These are phyloP conservation scores for Trypanosoma lewisi DNA, from an alignment of 208 protist genomes.

Conservation along the genomic window DNA sequence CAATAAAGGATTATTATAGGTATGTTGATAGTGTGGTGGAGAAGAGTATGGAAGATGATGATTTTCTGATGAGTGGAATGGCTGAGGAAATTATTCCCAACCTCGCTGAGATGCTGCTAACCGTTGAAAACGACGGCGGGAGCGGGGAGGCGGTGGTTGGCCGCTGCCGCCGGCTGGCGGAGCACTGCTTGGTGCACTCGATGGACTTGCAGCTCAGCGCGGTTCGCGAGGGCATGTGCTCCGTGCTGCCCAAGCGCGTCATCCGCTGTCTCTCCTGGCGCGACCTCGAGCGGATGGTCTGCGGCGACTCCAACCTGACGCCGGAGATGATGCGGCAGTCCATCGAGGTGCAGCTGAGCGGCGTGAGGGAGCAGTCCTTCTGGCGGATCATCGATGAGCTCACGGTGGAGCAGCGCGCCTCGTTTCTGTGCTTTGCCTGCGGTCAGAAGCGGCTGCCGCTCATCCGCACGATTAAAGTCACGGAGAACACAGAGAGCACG, in stretches of 20 bases:
- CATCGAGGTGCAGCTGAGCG: slow-evolving; percentile 57
- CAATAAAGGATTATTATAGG: slow-evolving; percentile 83
- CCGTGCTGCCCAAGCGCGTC: slow-evolving; percentile 74
- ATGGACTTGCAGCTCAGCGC: slow-evolving; percentile 86
- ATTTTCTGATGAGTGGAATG: slow-evolving; percentile 75
- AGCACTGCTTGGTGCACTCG: slow-evolving; percentile 83
- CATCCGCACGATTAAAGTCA: slow-evolving; percentile 66
- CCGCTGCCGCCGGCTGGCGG: slow-evolving; percentile 58
- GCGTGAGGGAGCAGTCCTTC: slow-evolving; percentile 60
- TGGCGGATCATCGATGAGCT: slow-evolving; percentile 87
- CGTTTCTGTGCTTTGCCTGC: slow-evolving; percentile 85
- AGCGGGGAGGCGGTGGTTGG: slow-evolving; percentile 18
- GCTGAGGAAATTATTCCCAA: slow-evolving; percentile 84
- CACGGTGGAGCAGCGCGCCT: slow-evolving; percentile 70
- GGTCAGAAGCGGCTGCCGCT: slow-evolving; percentile 85
- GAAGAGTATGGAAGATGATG: slow-evolving; percentile 72
- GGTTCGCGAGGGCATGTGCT: slow-evolving; percentile 80
- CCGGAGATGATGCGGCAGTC: slow-evolving; percentile 62
- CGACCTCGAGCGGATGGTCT: slow-evolving; percentile 80
- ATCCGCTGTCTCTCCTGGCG: slow-evolving; percentile 84
- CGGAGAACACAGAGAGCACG: slow-evolving; percentile 72
- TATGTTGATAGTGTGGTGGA: slow-evolving; percentile 87
- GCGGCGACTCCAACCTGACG: slow-evolving; percentile 69
- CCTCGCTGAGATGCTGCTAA: slow-evolving; percentile 45
- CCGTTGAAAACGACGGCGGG: neutral